phyloP scores from a whole-genome alignment of 192 early-diverging fungal genomes.

The Entomortierella lignicola region DNA sequence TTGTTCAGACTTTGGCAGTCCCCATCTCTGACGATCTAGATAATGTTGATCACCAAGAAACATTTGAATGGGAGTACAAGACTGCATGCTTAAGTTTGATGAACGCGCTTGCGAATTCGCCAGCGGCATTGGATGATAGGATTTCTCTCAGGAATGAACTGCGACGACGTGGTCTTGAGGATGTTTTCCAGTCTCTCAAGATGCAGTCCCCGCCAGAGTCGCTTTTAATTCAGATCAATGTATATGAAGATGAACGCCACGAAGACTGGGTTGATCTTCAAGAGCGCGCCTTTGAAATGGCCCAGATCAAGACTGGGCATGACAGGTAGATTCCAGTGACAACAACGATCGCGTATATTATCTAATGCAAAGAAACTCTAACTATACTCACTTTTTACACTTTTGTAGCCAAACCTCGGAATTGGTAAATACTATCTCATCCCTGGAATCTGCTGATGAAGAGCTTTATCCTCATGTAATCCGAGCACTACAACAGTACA shows the following conservation, averaged over 20 bases:
- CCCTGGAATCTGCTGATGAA: constrained; percentile 35
- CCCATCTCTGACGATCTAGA: constrained; percentile 14
- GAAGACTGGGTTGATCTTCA: constrained; percentile 59
- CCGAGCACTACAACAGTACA: constrained; percentile 46
- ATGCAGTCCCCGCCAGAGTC: constrained; percentile 56
- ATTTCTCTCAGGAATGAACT: constrained; percentile 59
- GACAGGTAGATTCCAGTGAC: constrained; percentile 20
- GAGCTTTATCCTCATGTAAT: constrained; percentile 46
- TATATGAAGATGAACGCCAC: constrained; percentile 55
- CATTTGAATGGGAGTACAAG: constrained; percentile 59
- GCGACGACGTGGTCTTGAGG: constrained; percentile 61
- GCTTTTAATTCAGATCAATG: constrained; percentile 54
- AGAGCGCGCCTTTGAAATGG: constrained; percentile 46
- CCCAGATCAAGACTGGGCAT: constrained; percentile 20
- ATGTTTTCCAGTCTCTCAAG: constrained; percentile 52
- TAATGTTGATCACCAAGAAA: constrained; percentile 6
- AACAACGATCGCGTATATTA: neutral
- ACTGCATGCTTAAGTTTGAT: constrained; percentile 57
- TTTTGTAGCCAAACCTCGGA: constrained; percentile 14
- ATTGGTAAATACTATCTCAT: constrained; percentile 20
- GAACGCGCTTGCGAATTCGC: constrained; percentile 60
- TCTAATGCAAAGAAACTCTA: too few species aligned
- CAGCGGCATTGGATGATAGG: constrained; percentile 55
- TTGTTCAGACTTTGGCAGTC: constrained; percentile 53
- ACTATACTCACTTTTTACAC: neutral